Percentiles rank a stretch among this genome's conserved stretches.
phyloP scores from a whole-genome alignment of 2,329 filamentous ascomycete genomes.

The Xylaria arbuscula region DNA sequence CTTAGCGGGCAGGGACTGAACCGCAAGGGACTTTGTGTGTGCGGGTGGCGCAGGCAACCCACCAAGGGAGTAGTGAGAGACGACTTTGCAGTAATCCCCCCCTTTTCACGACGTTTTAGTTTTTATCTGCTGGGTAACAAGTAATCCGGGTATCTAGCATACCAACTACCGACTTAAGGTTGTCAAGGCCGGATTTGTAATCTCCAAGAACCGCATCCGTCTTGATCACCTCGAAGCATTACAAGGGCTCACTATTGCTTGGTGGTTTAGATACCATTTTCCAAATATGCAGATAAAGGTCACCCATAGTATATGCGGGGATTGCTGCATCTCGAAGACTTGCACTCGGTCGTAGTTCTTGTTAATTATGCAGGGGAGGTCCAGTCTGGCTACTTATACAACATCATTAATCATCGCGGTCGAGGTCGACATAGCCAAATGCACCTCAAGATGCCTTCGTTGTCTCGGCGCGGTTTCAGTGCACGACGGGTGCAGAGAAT shows the following conservation, averaged over 20 bases:
- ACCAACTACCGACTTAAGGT: too few relatives aligned
- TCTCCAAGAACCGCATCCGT: neutral
- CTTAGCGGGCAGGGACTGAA: neutral
- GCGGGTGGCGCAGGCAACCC: conserved; percentile 18
- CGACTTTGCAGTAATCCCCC: neutral
- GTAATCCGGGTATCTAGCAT: too few relatives aligned
- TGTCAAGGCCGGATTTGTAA: too few relatives aligned
- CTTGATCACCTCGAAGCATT: neutral
- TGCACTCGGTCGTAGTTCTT: neutral
- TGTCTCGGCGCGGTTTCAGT: neutral
- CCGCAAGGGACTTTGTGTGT: conserved; percentile 31
- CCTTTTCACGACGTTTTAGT: too few relatives aligned
- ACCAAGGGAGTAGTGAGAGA: conserved; percentile 1
- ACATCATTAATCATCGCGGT: neutral
- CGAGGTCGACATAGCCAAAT: neutral
- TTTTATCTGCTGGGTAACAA: too few relatives aligned
- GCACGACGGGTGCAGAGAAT: neutral
- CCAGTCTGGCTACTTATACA: neutral
- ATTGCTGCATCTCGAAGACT: neutral
- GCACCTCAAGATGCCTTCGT: conserved; percentile 4
- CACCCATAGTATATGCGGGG: neutral
- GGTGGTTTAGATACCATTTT: neutral
- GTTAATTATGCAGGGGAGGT: neutral
- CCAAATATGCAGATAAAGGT: neutral
- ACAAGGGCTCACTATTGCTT: neutral